Evolutionary conservation across 257 asterid genomes (phyloP).

Genomic region (Solanum corneliomulleri): DNA sequence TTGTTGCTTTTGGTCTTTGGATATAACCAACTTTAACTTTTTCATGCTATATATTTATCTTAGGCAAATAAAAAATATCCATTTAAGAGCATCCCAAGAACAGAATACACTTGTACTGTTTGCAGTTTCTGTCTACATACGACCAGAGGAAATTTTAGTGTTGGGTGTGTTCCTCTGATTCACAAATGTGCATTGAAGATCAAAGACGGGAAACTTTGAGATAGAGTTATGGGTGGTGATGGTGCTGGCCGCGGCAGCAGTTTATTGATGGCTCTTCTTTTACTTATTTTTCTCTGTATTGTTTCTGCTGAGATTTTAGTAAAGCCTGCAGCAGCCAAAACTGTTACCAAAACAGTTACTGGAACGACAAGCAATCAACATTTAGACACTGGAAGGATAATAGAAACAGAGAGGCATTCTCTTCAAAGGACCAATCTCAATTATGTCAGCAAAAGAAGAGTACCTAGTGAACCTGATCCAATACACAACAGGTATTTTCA

Average conservation of each 20-base stretch:
- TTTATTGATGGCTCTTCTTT: constrained; percentile 12
- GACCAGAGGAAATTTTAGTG: not conserved
- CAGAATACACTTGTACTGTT: not conserved
- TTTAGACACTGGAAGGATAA: not conserved
- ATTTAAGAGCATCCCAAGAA: not conserved
- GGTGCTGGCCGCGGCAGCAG: constrained; percentile 1
- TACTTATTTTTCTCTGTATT: constrained; percentile 28
- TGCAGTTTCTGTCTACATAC: not conserved
- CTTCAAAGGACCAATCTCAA: constrained; percentile 19
- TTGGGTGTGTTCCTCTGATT: not conserved
- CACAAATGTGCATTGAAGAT: not conserved
- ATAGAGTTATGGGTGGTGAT: constrained; percentile 17
- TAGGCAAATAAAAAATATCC: not conserved
- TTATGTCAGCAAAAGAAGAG: constrained; percentile 64
- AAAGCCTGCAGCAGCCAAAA: not conserved
- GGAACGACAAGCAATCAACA: constrained; percentile 12
- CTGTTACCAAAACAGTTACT: not conserved
- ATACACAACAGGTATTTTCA: constrained; percentile 66
- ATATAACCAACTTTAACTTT: not conserved
- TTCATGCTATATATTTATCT: not conserved
- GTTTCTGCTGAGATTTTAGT: constrained; percentile 23
- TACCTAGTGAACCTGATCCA: constrained; percentile 85
- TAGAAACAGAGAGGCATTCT: constrained; percentile 8
- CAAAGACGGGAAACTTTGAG: not conserved
- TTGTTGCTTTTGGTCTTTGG: not conserved